A percentile compares a stretch with the other conserved stretches of the same genome.
These are phyloP conservation scores for Tolypocladium endophyticum DNA, from an alignment of 2,329 filamentous ascomycete genomes.

Conservation along the genomic window DNA sequence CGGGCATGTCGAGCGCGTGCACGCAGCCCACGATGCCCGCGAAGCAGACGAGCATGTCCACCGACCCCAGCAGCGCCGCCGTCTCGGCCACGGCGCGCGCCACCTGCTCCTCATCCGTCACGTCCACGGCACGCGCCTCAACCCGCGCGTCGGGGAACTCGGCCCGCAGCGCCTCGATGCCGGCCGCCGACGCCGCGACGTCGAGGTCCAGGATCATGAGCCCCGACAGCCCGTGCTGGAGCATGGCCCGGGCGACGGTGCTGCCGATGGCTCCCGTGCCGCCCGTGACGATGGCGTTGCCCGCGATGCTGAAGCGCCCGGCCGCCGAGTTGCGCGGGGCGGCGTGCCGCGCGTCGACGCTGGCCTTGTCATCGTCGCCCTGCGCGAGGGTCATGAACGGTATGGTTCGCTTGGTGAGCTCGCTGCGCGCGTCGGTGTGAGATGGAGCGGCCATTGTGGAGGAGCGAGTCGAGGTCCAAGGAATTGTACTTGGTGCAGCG, in stretches of 20 bases:
- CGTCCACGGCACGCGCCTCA: conserved; percentile 5
- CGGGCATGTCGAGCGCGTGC: conserved; percentile 39
- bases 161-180: conserved; percentile 2
- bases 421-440: conserved; percentile 6
- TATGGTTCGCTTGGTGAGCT: conserved; percentile 13
- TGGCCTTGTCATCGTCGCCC: conserved; percentile 1
- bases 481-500: background rate
- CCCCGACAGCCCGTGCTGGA: conserved; percentile 54
- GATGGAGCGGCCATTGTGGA: background rate
- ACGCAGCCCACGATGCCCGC: conserved; percentile 57
- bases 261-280: conserved; percentile 20
- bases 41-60: conserved; percentile 14
- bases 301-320: conserved; percentile 19
- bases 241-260: conserved; percentile 51
- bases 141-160: conserved; percentile 11
- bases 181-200: conserved; percentile 22
- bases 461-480: background rate
- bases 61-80: conserved; percentile 5
- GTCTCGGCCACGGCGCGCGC: conserved; percentile 5
- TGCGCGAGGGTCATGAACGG: conserved; percentile 15
- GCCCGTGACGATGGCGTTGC: conserved; percentile 35
- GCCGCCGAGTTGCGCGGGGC: background rate
- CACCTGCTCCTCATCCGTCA: conserved; percentile 10
- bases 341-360: background rate
- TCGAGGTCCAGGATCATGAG: conserved; percentile 52